Conservation (phyloP, 768 basidiomycete genomes). For the Xerocomellus chrysenteron region DNA sequence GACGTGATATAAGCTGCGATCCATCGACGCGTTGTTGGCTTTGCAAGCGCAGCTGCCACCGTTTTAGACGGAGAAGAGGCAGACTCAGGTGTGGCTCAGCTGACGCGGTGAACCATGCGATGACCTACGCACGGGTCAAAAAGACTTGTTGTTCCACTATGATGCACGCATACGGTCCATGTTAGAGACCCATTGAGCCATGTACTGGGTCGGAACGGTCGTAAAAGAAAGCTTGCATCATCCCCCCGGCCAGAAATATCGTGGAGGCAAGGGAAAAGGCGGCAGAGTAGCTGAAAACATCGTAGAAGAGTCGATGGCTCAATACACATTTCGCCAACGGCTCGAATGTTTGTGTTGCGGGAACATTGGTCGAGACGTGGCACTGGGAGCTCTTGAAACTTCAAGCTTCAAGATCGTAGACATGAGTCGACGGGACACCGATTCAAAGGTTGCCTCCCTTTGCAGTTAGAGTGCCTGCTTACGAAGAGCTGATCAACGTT, state of each 20-base stretch:
- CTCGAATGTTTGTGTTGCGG: slow-evolving; percentile 59
- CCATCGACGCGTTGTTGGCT: too few species aligned
- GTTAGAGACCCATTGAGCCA: slow-evolving; percentile 32
- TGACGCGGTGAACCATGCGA: too few species aligned
- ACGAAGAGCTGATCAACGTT: too few species aligned
- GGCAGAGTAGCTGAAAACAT: slow-evolving; percentile 52
- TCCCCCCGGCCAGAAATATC: slow-evolving; percentile 31
- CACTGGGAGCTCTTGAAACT: too few species aligned
- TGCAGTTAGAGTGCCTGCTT: too few species aligned
- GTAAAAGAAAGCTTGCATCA: slow-evolving; percentile 26
- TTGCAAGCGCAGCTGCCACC: too few species aligned
- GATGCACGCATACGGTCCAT: slow-evolving; percentile 52
- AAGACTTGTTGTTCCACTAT: slow-evolving; percentile 44
- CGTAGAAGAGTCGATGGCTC: slow-evolving; percentile 55
- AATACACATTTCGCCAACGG: slow-evolving; percentile 64
- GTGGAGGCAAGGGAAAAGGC: slow-evolving; percentile 46
- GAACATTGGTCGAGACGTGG: slow-evolving; percentile 46
- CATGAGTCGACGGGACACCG: slow-evolving; percentile 1
- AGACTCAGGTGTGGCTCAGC: too few species aligned
- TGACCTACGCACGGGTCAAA: too few species aligned
- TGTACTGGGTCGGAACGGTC: slow-evolving; percentile 45
- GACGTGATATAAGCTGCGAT: too few species aligned
- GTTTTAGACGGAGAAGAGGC: too few species aligned
- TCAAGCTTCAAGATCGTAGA: not conserved
- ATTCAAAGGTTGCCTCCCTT: not conserved